phyloP scores from a whole-genome alignment of 768 basidiomycete species.

The Boletellus ananas region DNA sequence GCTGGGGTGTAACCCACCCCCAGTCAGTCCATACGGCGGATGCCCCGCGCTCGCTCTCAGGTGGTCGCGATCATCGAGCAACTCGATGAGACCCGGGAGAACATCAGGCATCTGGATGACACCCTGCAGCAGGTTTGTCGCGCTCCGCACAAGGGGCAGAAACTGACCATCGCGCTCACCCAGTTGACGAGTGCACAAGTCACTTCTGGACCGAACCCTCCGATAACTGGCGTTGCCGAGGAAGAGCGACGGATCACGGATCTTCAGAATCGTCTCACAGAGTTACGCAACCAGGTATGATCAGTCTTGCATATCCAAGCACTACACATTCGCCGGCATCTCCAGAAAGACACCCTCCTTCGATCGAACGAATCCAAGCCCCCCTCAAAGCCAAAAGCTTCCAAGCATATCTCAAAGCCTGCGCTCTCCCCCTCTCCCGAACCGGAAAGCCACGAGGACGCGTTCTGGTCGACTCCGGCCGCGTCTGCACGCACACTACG shows the following conservation, averaged over 20 bases:
- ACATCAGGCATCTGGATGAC: conserved; percentile 34
- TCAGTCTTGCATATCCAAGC: conserved; percentile 1
- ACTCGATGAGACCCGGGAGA: conserved; percentile 35
- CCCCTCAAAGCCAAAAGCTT: conserved; percentile 7
- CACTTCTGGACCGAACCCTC: conserved; percentile 19
- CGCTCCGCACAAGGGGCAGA: conserved; percentile 1
- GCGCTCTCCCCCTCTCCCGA: conserved; percentile 19
- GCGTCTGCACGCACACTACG: conserved; percentile 53
- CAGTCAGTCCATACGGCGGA: conserved; percentile 45
- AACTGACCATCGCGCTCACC: not conserved
- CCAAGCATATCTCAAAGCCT: conserved; percentile 12
- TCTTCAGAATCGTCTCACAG: conserved; percentile 39
- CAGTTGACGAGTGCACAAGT: conserved; percentile 17
- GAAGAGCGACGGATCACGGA: conserved; percentile 44
- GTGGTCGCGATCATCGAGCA: conserved; percentile 37
- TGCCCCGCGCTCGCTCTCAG: conserved; percentile 47
- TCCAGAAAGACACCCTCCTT: conserved; percentile 29
- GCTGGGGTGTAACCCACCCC: conserved; percentile 30
- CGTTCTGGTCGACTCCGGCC: conserved; percentile 61
- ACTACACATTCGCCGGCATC: not conserved
- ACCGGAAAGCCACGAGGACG: conserved; percentile 45
- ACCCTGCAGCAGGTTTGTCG: conserved; percentile 39
- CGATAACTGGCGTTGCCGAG: conserved; percentile 29
- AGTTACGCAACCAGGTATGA: conserved; percentile 38
- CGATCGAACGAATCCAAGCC: conserved; percentile 18